Evolutionary conservation across 257 asterid species (phyloP), one percentile per base, ranked within the genome.

Genomic region (Catharanthus roseus): DNA sequence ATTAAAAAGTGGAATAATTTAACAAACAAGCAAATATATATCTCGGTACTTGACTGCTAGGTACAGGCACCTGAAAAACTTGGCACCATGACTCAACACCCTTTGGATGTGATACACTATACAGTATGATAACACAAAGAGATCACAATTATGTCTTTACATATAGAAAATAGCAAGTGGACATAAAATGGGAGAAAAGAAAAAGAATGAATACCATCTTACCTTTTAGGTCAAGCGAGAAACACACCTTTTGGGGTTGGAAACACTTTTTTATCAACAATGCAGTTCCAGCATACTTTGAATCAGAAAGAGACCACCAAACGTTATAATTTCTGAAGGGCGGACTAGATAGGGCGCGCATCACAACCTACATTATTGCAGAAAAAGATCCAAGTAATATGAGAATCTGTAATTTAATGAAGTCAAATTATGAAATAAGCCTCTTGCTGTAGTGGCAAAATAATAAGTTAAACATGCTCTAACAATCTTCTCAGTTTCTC

Each of bases 291-390:
- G 98, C 97, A 83, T 93, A 93, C 73, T 93, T 93, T 68, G 92
- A 73, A 82, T 93, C 97, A 2, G 98, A 87, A 74, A 93, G 95
- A 79, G 98, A 93, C 98, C 97, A 93, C 98, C 97, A 93, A 50
- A 90, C 88, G 15, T 84, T 77, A 71, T 87, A 93, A 68, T 89
- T 83, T 78, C 80, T 87, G 72, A 87, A 90, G 50, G 93, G 91
- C 74, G 82, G 81, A 78, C 65, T 85, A 72, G 95, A 85, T 58
- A 93, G 77, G 72, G 95, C 95, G 55, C 96, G 96, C 84, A 75
- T 80, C 62, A 93, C 68, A 79, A 89, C 74, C 98, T 93, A 91
- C 83, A 84, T 38, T 12, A 71, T 45, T 29, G 28, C 50, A 69
- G 74, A 78, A 12, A 55, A 45, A 78, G 19, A 67, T 16, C 24